Evolutionary conservation across 2,329 filamentous ascomycete species (phyloP), one percentile per base, ranked within the genome.

Genomic region (Exophiala xenobiotica): DNA sequence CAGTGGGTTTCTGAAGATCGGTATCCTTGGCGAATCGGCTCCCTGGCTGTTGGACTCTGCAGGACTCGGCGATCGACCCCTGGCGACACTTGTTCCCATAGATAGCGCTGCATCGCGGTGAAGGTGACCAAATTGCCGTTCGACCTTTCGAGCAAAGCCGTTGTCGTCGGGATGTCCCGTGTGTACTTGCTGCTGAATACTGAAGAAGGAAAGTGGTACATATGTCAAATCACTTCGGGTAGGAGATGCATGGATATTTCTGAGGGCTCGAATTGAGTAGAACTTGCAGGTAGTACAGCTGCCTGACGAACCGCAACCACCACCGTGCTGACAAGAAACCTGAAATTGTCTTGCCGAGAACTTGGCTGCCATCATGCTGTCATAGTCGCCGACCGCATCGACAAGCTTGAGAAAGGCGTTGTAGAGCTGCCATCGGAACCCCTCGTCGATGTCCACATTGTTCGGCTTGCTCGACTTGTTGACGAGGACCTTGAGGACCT

Each of bases 161-260:
- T 80, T 74, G 38, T 82, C 76, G 57, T 82, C 78, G 0, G 74
- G 69, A 24, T 77, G 73, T 53, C 74, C 75, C 22, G 76, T 72
- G 59, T 83, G 78, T 0, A 81, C 76, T 55, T 85, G 78, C 65
- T 88, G 86, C 51, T 84, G 82, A 6, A 79, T 73, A 58, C 80
- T 82, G 71, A 88, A 87, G 58, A 88, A 82, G 38, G 70, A 78
- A 23, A 87, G 69, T 0, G 85, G 83, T 1, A 79, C 74, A 57
- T 86, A 85, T 49, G 77, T 74, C 61, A 80, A 78, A 22, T 75
- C 74, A 1, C 77, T 70, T 18, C 77, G 76, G 2, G 71, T 69
- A 6, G 79, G 66, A 26, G 74, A 75, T 12, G 75, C 73, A 57
- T 86, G 80, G 22, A 87, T 80, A 1, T 80, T 80, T 14, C 84